Evolutionary conservation across 1,139 yeast species (phyloP), one percentile per base, ranked within the genome.

Genomic region (Pichia sp.): DNA sequence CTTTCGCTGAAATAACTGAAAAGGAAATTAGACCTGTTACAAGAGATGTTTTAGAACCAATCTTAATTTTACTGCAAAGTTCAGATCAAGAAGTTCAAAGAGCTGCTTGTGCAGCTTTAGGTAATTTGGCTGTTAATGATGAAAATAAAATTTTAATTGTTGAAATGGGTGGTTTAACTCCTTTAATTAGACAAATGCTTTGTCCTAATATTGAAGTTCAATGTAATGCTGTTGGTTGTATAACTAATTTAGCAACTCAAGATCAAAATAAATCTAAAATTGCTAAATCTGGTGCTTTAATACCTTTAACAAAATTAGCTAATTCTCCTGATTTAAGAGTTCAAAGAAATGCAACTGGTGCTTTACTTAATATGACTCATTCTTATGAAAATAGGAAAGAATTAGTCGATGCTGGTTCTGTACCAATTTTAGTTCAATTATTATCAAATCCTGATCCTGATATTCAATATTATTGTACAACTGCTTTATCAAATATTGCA

Each of bases 141-240:
- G 96, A 86, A 49, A 91, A 93, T 66, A 91, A 91, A 62, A 75
- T 84, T 22, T 71, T 91, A 41, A 91, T 93, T 49, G 98, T 91
- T 26, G 96, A 89, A 58, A 86, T 93, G 96, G 97, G 97, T 25
- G 98, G 98, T 2, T 72, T 91, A 46, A 96, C 89, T 52, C 97
- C 97, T 9, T 73, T 91, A 41, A 91, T 91, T 55, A 81, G 94
- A 62, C 98, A 93, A 65, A 91, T 91, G 99, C 82, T 86, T 83
- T 83, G 95, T 35, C 78, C 94, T 44, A 91, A 93, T 56, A 94
- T 91, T 47, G 99, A 91, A 62, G 98, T 93, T 31, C 98, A 93
- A 64, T 91, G 99, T 63, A 91, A 91, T 60, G 98, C 99, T 4
- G 98, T 93, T 43, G 99, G 99, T 9, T 93, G 98, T 61, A 89